Conservation (phyloP, 805 yeast species). For the Cyberlindnera mrakii region DNA sequence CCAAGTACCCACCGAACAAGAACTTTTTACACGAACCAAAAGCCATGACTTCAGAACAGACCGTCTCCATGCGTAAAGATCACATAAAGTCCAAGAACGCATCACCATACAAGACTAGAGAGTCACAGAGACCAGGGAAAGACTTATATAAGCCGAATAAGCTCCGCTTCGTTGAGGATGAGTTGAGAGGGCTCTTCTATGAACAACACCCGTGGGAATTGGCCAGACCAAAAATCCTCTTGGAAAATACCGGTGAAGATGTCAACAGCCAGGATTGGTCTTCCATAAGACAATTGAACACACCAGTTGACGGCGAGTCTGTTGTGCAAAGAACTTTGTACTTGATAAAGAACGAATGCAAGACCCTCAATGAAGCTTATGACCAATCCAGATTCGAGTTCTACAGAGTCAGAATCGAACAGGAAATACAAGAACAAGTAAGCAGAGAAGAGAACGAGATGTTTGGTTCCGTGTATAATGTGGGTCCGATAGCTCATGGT, state of each 20-base stretch:
- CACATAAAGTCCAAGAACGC: slow-evolving; percentile 14
- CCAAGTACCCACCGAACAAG: slow-evolving; percentile 72
- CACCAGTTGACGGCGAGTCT: slow-evolving; percentile 83
- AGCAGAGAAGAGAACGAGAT: slow-evolving; percentile 78
- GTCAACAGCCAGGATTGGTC: slow-evolving; percentile 63
- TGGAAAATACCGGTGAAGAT: slow-evolving; percentile 70
- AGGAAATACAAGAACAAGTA: slow-evolving; percentile 67
- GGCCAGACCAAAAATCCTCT: slow-evolving; percentile 77
- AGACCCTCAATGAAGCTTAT: slow-evolving; percentile 54
- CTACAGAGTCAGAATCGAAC: slow-evolving; percentile 77
- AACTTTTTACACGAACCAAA: slow-evolving; percentile 35
- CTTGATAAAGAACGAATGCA: slow-evolving; percentile 34
- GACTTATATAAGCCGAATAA: slow-evolving; percentile 14
- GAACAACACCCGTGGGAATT: slow-evolving; percentile 98
- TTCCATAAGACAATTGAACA: slow-evolving; percentile 60
- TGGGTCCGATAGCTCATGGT: slow-evolving; percentile 60
- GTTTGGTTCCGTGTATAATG: slow-evolving; percentile 74
- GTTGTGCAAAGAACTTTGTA: slow-evolving; percentile 72
- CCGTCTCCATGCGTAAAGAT: slow-evolving; percentile 5
- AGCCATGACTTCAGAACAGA: neutral
- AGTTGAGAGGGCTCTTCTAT: slow-evolving; percentile 73
- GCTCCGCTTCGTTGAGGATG: slow-evolving; percentile 51
- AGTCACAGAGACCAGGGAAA: slow-evolving; percentile 3
- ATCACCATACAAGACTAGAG: slow-evolving; percentile 29
- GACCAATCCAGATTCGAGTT: slow-evolving; percentile 85